phyloP scores from a whole-genome alignment of 176 grass and related monocot genomes.

The Rhynchospora pubera region DNA sequence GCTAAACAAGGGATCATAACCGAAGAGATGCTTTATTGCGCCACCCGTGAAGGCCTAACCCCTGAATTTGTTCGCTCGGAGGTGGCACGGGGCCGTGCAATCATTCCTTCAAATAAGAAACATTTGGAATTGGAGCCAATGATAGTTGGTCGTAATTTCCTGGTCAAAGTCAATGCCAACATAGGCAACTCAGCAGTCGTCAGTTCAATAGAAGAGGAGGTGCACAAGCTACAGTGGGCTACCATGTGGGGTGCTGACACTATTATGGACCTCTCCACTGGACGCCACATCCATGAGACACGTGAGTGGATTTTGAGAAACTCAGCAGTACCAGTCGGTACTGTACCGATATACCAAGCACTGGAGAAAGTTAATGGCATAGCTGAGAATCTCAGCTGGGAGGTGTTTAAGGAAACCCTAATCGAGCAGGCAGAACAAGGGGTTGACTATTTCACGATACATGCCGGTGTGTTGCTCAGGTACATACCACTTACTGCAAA shows the following conservation, averaged over 20 bases:
- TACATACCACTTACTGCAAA: slow-evolving; percentile 98
- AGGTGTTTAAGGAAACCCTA: slow-evolving; percentile 82
- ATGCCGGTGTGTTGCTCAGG: slow-evolving; percentile 81
- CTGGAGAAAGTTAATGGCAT: slow-evolving; percentile 98
- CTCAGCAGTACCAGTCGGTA: slow-evolving; percentile 88
- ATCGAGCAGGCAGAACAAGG: slow-evolving; percentile 98
- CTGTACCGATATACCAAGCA: slow-evolving; percentile 96
- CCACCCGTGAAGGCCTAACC: slow-evolving; percentile 75
- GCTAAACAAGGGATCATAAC: slow-evolving; percentile 91
- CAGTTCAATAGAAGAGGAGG: slow-evolving; percentile 95
- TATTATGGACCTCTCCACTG: slow-evolving; percentile 97
- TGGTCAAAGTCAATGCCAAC: slow-evolving; percentile 96
- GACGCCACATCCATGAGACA: slow-evolving; percentile 94
- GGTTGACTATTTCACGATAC: slow-evolving; percentile 98
- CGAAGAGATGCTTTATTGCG: slow-evolving; percentile 95
- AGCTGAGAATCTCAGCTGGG: slow-evolving; percentile 85
- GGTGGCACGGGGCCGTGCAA: slow-evolving; percentile 82
- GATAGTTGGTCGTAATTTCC: slow-evolving; percentile 97
- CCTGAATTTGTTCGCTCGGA: slow-evolving; percentile 92
- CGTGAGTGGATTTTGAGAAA: slow-evolving; percentile 95
- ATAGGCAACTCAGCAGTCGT: slow-evolving; percentile 91
- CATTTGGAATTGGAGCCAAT: slow-evolving; percentile 96
- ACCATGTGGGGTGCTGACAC: slow-evolving; percentile 99
- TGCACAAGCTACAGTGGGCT: slow-evolving; percentile 98
- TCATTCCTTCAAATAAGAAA: slow-evolving; percentile 92